Conservation (phyloP, 2,329 filamentous ascomycete species). For the Domatiomyces globalis region DNA sequence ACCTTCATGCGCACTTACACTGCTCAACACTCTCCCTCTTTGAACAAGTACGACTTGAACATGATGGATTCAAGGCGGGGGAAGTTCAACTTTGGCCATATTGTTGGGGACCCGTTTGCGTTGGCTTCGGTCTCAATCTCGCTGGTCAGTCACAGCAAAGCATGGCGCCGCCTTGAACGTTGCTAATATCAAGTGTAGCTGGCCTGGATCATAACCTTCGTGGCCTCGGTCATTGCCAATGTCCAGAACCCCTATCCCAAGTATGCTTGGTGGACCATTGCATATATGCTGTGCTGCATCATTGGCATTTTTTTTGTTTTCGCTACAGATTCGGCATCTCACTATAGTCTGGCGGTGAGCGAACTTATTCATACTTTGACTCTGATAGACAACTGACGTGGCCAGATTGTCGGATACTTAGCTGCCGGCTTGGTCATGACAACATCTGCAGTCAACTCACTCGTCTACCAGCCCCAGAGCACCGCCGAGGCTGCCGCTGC, state of each 20-base stretch:
- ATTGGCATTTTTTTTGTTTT: conserved; percentile 67
- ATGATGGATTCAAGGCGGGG: conserved; percentile 21
- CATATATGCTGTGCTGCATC: conserved; percentile 75
- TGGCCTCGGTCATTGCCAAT: conserved; percentile 65
- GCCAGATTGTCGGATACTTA: conserved; percentile 67
- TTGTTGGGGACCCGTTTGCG: conserved; percentile 91
- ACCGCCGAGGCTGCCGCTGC: conserved; percentile 76
- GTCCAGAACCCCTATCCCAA: conserved; percentile 52
- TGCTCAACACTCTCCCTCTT: conserved; percentile 57
- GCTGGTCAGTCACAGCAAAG: conserved; percentile 48
- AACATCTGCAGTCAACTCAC: conserved; percentile 69
- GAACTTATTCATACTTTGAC: conserved; percentile 3
- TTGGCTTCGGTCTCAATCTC: conserved; percentile 87
- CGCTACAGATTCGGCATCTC: conserved; percentile 68
- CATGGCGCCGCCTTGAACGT: neutral
- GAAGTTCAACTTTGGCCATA: conserved; percentile 64
- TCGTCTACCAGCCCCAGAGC: conserved; percentile 62
- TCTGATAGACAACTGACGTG: conserved; percentile 18
- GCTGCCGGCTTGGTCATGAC: conserved; percentile 70
- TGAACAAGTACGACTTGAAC: conserved; percentile 47
- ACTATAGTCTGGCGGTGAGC: conserved; percentile 72
- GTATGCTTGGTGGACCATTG: conserved; percentile 82
- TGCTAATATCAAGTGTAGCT: conserved; percentile 51
- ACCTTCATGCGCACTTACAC: conserved; percentile 58
- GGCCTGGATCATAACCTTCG: conserved; percentile 86